phyloP scores from a whole-genome alignment of 441 rosid species.

The Raphanus hybrid region DNA sequence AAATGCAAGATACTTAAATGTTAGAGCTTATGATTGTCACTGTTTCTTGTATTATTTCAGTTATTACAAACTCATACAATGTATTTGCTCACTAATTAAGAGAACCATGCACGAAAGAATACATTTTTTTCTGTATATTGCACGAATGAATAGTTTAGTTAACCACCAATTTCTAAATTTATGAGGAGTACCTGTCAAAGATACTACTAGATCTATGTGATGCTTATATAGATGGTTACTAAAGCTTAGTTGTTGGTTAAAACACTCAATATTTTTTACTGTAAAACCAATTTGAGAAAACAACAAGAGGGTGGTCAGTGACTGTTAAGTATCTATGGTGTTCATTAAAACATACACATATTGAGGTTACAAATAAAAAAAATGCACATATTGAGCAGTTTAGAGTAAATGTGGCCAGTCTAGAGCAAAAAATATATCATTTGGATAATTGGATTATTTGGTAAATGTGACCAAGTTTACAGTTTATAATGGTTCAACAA shows the following conservation, averaged over 20 bases:
- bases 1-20: conserved; percentile 4
- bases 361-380: no score
- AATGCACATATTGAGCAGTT: background rate
- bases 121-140: background rate
- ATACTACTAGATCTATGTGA: background rate
- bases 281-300: background rate
- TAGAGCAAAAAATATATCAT: background rate
- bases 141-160: conserved; percentile 27
- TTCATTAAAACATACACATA: background rate
- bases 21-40: no score
- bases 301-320: background rate
- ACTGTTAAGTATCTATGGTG: background rate
- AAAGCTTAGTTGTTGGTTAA: background rate
- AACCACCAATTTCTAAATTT: conserved; percentile 11
- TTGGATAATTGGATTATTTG: background rate
- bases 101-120: conserved; percentile 28
- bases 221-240: background rate
- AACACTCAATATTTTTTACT: background rate
- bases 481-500: no score
- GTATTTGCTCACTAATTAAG: conserved; percentile 17
- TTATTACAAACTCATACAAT: background rate
- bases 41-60: no score
- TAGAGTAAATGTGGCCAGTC: background rate
- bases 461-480: background rate
- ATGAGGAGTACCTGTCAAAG: conserved; percentile 3